Percentiles rank a stretch among this genome's conserved stretches.
These are phyloP conservation scores for Rhazya stricta DNA, from an alignment of 257 asterid genomes.

Conservation along the genomic window DNA sequence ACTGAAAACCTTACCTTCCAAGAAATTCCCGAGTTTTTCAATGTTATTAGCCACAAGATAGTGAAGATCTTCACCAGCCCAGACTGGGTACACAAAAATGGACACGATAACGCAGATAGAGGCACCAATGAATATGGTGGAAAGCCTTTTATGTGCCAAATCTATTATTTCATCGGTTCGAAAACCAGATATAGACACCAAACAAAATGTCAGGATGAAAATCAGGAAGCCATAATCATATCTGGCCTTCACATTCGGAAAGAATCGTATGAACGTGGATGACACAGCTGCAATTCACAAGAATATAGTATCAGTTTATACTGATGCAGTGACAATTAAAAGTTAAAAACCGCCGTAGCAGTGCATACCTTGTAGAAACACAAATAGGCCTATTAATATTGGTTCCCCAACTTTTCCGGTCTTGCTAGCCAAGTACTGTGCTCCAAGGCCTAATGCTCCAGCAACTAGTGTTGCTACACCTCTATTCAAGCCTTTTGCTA, in stretches of 20 bases:
- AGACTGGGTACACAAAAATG: conserved; percentile 53
- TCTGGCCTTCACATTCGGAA: conserved; percentile 68
- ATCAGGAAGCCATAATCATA: conserved; percentile 72
- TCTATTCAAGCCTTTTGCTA: conserved; percentile 71
- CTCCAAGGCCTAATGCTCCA: conserved; percentile 69
- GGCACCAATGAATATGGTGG: conserved; percentile 59
- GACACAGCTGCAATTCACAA: conserved; percentile 45
- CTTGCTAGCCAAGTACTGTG: conserved; percentile 50
- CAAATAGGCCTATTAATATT: conserved; percentile 52
- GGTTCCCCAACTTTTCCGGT: conserved; percentile 61
- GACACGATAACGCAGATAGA: conserved; percentile 51
- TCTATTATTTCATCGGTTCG: conserved; percentile 45
- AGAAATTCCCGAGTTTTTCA: conserved; percentile 47
- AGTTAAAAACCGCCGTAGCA: background rate
- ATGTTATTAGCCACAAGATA: conserved; percentile 46
- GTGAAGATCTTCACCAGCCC: conserved; percentile 87
- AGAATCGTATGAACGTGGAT: conserved; percentile 61
- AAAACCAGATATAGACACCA: conserved; percentile 62
- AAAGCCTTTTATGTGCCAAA: conserved; percentile 49
- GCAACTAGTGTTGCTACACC: conserved; percentile 66
- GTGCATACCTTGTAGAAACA: conserved; percentile 59
- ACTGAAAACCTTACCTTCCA: conserved; percentile 40
- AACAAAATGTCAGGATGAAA: conserved; percentile 63
- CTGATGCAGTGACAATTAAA: background rate
- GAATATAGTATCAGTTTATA: background rate